Evolutionary conservation across 345 rosid species (phyloP), one percentile per base, ranked within the genome.

Genomic region (Ceriops tagal): DNA sequence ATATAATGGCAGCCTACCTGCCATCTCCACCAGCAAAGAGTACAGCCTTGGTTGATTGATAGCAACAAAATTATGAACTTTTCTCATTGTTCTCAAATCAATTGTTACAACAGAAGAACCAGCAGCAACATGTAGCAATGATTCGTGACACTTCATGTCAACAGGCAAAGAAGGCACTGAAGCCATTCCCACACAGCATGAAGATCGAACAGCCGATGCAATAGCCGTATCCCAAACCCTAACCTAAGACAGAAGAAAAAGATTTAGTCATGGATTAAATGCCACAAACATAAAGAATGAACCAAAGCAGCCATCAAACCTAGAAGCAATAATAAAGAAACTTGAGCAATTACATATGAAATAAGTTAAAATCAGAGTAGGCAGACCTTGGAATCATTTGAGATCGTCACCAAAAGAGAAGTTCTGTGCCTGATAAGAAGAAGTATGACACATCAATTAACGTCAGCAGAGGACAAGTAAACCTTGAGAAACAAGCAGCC

Each of bases 31-130:
- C 90, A 0, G 86, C 80, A 82, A 90, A 82, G 90, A 81, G 67
- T n/a, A 71, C 19, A 89, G 15, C 63, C 68, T 78, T 69, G 86
- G 74, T 51, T 66, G 75, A 66, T 49, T 51, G 59, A 71, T 51
- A 61, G 86, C 85, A 8, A 73, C 66, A 66, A 78, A 73, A 64
- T 43, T 43, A 43, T 46, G 61, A 55, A 82, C 91, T 79, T 77
- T 85, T 68, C 70, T 81, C 91, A 87, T 85, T 62, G 90, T 85
- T 79, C 95, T 87, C 63, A 89, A 72, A 80, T 89, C 92, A 63
- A 89, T 70, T 43, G 78, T 49, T 21, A 70, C 70, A 58, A 87
- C 88, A 65, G 84, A 80, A 60, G 81, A 79, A 69, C 92, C 87
- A 39, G 92, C 77, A 58, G 92, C 96, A 78, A 89, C 74, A 76